Base-by-base conservation (phyloP, 2,329 filamentous ascomycete genomes). In the Fusarium secorum region DNA sequence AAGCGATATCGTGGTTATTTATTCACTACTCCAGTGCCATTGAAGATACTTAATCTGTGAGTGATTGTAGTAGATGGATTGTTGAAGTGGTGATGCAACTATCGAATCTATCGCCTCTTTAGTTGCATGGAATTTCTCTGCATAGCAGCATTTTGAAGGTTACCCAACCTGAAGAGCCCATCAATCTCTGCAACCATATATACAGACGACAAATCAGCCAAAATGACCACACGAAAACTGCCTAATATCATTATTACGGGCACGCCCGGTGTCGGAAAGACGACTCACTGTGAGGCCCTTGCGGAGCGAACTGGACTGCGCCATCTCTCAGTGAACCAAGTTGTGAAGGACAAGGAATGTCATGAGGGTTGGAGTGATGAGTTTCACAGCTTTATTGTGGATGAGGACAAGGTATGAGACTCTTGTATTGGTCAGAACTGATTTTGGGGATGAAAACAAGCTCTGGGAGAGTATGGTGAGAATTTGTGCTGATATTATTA, bases 221-320 rank as follows among this genome's bases (percentile, higher is more conserved):
- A 64, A 71, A 68, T 64, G 55, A 82, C 73, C 61, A 82, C 84
- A 78, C 84, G 89, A 73, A 83, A 79, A 33, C 82, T 83, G 69
- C 96, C 96, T 33, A 99, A 98, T 81, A 94, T 99, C 77, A 92
- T 99, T 74, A 87, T 99, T 73, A 98, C 96, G 42, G 96, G 96
- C 71, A 99, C 96, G 24, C 96, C 96, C 1, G 96, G 96, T 60
- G 94, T 97, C 32, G 96, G 96, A 78, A 99, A 99, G 84, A 97
- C 95, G 22, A 97, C 93, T 11, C 95, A 97, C 80, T 93, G 93
- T 78, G 93, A 97, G 80, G 86, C 89, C 76, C 84, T 99, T 52
- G 93, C 93, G 11, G 86, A 91, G 78, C 89, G 87, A 65, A 92
- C 91, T 13, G 93, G 91, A 3, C 83, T 98, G 71, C 91, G 90